phyloP scores from a whole-genome alignment of 208 protist species.

The Cochliopodium minus region DNA sequence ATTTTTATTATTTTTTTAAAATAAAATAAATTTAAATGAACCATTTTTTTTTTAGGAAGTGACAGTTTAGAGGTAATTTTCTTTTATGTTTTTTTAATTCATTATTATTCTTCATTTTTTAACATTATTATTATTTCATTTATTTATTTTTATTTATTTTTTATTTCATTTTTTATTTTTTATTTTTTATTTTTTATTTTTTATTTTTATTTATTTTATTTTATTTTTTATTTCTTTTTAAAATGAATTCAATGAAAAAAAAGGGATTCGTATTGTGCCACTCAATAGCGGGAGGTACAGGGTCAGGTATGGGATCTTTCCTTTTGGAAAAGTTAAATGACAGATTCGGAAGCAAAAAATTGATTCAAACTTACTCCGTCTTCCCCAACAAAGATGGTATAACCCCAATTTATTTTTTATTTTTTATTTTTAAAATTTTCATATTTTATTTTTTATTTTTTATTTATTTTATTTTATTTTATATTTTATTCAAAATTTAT shows the following conservation, averaged over 20 bases:
- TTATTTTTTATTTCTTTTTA: too few relatives aligned
- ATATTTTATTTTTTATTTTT: too few relatives aligned
- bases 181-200: neutral
- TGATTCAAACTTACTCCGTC: conserved; percentile 97
- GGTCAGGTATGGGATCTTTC: conserved; percentile 95
- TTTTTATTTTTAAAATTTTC: neutral
- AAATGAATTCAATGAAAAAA: too few relatives aligned
- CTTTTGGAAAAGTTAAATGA: conserved; percentile 94
- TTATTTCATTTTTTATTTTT: too few relatives aligned
- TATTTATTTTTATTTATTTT: neutral
- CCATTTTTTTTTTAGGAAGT: too few relatives aligned
- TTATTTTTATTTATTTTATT: neutral
- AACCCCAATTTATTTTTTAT: neutral
- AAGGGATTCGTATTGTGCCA: conserved; percentile 92
- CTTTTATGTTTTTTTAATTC: neutral
- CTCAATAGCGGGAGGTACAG: conserved; percentile 97
- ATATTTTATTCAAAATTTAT: neutral
- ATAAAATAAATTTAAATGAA: too few relatives aligned
- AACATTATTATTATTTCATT: too few relatives aligned
- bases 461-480: neutral
- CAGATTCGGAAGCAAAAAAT: conserved; percentile 85
- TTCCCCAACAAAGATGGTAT: conserved; percentile 75
- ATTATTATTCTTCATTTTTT: neutral
- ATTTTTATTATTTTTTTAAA: neutral
- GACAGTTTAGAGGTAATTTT: neutral